These are phyloP conservation scores for Crithidia bombi DNA, from an alignment of 208 protist genomes.

Conservation along the genomic window DNA sequence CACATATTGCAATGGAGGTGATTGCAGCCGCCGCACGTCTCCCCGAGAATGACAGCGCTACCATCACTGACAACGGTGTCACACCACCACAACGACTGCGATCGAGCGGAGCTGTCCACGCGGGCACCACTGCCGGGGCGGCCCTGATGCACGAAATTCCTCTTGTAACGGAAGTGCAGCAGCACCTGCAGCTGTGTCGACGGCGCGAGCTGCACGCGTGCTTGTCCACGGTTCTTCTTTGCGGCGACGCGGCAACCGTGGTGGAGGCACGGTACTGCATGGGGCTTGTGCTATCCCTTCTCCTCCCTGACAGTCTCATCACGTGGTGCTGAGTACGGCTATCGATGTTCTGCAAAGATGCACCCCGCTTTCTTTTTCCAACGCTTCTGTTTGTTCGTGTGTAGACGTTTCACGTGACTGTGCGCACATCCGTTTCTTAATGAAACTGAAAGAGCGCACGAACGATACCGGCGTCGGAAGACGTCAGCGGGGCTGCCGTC, in stretches of 20 bases:
- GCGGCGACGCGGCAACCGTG: slow-evolving; percentile 1
- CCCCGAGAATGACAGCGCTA: neutral
- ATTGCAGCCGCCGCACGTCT: neutral
- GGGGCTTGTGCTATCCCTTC: slow-evolving; percentile 4
- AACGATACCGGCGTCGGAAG: no score
- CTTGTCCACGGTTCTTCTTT: slow-evolving; percentile 14
- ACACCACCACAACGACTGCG: no score
- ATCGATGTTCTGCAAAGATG: neutral
- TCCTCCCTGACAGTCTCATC: slow-evolving; percentile 13
- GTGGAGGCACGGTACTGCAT: slow-evolving; percentile 12
- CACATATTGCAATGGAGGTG: neutral
- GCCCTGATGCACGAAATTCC: neutral
- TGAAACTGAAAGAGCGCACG: no score
- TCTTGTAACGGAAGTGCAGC: neutral
- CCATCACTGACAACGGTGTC: no score
- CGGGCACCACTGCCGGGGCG: neutral
- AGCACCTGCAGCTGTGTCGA: slow-evolving; percentile 20
- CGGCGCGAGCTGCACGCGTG: slow-evolving; percentile 17
- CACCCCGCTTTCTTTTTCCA: neutral
- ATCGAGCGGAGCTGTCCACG: no score
- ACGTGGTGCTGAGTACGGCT: slow-evolving; percentile 16
- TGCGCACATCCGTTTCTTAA: no score
- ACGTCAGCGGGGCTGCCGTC: no score
- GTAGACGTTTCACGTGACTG: no score
- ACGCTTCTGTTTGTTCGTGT: neutral